These are phyloP conservation scores for Pythium grandisporangium DNA, from an alignment of 352 stramenopile genomes.

Conservation along the genomic window DNA sequence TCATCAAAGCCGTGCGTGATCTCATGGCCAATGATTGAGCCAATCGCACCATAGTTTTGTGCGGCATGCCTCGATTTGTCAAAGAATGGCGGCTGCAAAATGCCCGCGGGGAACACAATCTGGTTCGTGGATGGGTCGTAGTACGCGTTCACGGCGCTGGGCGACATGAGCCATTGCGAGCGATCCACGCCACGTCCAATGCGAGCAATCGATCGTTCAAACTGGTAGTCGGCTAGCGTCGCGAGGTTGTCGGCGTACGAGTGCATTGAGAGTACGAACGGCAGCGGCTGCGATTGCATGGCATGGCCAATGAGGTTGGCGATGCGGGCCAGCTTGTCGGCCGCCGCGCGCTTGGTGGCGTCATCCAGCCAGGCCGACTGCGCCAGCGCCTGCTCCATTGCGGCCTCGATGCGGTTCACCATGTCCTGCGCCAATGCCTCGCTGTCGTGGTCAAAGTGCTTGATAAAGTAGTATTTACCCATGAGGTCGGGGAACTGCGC, in stretches of 20 bases:
- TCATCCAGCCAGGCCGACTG: conserved; percentile 85
- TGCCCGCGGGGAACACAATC: conserved; percentile 95
- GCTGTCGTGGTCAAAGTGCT: conserved; percentile 80
- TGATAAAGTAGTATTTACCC: conserved; percentile 88
- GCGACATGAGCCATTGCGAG: conserved; percentile 86
- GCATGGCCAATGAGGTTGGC: conserved; percentile 66
- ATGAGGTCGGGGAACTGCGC: conserved; percentile 47
- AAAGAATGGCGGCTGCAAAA: conserved; percentile 94
- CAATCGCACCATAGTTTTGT: conserved; percentile 92
- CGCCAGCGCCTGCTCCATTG: conserved; percentile 65
- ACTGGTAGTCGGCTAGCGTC: conserved; percentile 30
- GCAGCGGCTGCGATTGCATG: conserved; percentile 29
- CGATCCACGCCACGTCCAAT: conserved; percentile 44
- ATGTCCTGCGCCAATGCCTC: conserved; percentile 79
- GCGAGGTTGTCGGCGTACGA: conserved; percentile 40
- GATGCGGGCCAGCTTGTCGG: conserved; percentile 85
- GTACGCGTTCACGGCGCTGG: conserved; percentile 90
- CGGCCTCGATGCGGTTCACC: conserved; percentile 75
- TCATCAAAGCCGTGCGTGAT: conserved; percentile 96
- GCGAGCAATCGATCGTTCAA: conserved; percentile 23
- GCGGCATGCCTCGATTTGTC: conserved; percentile 65
- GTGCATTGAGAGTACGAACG: conserved; percentile 32
- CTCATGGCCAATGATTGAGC: conserved; percentile 92
- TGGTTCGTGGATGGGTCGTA: conserved; percentile 72
- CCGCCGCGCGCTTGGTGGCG: conserved; percentile 62